Conservation (phyloP, 805 yeast species). For the Metschnikowia similis region DNA sequence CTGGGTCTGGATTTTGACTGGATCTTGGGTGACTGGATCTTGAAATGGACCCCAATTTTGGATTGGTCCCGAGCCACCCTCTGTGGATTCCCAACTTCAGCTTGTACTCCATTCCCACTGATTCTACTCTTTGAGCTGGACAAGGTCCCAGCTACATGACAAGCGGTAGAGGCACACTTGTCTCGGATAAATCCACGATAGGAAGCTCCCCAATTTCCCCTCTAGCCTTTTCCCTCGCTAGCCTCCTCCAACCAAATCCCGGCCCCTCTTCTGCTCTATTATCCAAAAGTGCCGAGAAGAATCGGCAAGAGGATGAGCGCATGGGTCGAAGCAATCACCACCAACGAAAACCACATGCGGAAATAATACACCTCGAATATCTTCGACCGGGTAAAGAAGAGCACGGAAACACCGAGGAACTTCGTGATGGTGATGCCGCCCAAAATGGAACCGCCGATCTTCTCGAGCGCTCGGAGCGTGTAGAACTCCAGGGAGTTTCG, state of each 20-base stretch:
- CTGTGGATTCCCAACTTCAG: too few relatives aligned
- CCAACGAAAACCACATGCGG: constrained; percentile 87
- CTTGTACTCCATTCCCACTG: too few relatives aligned
- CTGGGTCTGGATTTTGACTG: too few relatives aligned
- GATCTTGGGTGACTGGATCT: too few relatives aligned
- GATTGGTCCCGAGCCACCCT: too few relatives aligned
- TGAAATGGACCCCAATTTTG: too few relatives aligned
- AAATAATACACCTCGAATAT: constrained; percentile 91
- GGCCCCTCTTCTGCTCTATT: not conserved
- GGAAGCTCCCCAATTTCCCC: too few relatives aligned
- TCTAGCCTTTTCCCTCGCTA: not conserved
- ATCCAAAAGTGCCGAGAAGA: constrained; percentile 44
- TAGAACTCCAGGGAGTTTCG: constrained; percentile 16
- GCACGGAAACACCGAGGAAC: constrained; percentile 77
- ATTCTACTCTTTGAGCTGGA: too few relatives aligned
- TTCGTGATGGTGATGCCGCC: constrained; percentile 90
- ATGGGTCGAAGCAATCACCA: constrained; percentile 73
- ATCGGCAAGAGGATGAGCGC: constrained; percentile 78
- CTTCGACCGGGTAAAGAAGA: constrained; percentile 82
- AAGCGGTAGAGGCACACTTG: too few relatives aligned
- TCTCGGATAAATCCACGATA: too few relatives aligned
- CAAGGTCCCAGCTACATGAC: too few relatives aligned
- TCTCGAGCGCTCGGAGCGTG: constrained; percentile 50
- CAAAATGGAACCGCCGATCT: constrained; percentile 86
- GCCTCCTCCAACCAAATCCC: not conserved